Conservation (phyloP, 768 basidiomycete species). For the Hericium coralloides region DNA sequence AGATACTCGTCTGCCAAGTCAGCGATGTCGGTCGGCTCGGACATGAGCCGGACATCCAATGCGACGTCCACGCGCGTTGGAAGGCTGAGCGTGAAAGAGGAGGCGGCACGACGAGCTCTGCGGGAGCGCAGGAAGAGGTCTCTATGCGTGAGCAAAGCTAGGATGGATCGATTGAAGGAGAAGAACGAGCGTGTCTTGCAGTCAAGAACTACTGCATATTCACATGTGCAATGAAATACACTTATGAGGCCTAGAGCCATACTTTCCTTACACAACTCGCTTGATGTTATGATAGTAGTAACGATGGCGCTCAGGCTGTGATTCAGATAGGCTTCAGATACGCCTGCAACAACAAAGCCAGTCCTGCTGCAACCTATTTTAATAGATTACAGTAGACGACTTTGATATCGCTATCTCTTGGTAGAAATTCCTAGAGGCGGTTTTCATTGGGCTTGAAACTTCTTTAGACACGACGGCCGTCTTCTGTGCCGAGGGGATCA, state of each 20-base stretch:
- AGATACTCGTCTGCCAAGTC: slow-evolving; percentile 1
- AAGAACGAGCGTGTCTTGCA: not conserved
- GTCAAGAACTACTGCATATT: not conserved
- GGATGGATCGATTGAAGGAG: not conserved
- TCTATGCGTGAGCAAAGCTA: not conserved
- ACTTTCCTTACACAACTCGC: not conserved
- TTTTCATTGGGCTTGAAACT: too few relatives aligned
- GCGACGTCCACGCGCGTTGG: slow-evolving; percentile 1
- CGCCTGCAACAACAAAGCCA: too few relatives aligned
- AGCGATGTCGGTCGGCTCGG: slow-evolving; percentile 11
- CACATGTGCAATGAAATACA: too few relatives aligned
- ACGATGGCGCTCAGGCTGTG: not conserved
- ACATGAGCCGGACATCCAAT: slow-evolving; percentile 10
- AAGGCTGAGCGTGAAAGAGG: slow-evolving; percentile 10
- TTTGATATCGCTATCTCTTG: too few relatives aligned
- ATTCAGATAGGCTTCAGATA: too few relatives aligned
- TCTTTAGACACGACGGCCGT: too few relatives aligned
- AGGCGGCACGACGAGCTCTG: slow-evolving; percentile 9
- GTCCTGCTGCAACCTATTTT: too few relatives aligned
- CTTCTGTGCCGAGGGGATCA: too few relatives aligned
- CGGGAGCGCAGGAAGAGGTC: slow-evolving; percentile 5
- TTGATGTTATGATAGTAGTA: not conserved
- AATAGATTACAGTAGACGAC: too few relatives aligned
- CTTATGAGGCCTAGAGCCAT: too few relatives aligned
- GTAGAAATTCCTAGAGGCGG: too few relatives aligned